Evolutionary conservation across 352 stramenopile species (phyloP).

Genomic region (Globisporangium recalcitrans): DNA sequence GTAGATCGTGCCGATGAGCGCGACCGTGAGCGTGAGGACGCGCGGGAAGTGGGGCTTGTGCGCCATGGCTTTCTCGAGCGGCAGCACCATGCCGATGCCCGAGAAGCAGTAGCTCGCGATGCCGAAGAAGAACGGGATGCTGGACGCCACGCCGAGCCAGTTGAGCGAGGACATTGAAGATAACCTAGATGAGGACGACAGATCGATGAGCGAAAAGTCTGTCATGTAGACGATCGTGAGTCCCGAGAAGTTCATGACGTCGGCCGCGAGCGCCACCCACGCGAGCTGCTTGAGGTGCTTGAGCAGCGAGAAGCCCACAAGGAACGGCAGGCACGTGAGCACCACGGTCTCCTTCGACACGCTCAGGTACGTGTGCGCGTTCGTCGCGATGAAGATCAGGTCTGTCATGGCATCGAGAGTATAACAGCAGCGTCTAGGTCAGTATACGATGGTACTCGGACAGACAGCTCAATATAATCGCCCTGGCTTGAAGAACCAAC

Average conservation of each 20-base stretch:
- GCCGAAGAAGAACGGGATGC: constrained; percentile 66
- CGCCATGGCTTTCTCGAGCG: constrained; percentile 53
- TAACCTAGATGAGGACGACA: constrained; percentile 3
- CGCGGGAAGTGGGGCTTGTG: constrained; percentile 48
- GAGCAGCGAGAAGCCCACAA: constrained; percentile 53
- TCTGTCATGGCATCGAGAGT: constrained; percentile 19
- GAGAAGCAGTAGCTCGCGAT: constrained; percentile 81
- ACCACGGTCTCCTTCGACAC: constrained; percentile 29
- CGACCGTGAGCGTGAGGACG: constrained; percentile 43
- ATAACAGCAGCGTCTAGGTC: neutral
- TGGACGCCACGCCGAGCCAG: constrained; percentile 33
- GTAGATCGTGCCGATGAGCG: constrained; percentile 61
- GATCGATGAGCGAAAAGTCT: constrained; percentile 54
- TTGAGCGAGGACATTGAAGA: constrained; percentile 16
- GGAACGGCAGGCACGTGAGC: constrained; percentile 26
- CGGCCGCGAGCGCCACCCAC: constrained; percentile 66
- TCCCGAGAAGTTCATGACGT: constrained; percentile 68
- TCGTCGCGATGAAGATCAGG: constrained; percentile 80
- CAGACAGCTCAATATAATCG: neutral
- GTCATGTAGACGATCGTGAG: constrained; percentile 62
- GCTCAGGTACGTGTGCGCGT: constrained; percentile 49
- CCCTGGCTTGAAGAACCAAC: no score
- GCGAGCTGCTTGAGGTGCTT: constrained; percentile 64
- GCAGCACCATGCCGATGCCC: constrained; percentile 67
- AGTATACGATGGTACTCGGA: neutral